phyloP scores from a whole-genome alignment of 169 alveolate species.

The Cytauxzoon felis region DNA sequence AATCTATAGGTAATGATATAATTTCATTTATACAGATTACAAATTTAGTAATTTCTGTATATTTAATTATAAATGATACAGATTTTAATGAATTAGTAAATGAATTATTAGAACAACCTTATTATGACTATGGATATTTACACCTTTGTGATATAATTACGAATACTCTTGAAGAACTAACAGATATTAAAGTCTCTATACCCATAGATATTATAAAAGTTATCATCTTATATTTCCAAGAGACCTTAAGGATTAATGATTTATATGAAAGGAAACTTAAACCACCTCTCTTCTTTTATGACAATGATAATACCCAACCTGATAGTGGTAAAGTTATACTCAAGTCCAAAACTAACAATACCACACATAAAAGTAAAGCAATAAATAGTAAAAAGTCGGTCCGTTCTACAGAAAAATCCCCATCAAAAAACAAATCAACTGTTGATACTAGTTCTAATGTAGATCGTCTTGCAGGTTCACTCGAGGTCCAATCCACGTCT shows the following conservation, averaged over 20 bases:
- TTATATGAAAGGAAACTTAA: conserved; percentile 35
- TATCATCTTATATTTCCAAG: conserved; percentile 39
- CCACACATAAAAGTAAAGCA: too few relatives aligned
- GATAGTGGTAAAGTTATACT: conserved; percentile 25
- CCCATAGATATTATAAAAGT: conserved; percentile 46
- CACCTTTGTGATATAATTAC: conserved; percentile 28
- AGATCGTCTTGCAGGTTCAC: too few relatives aligned
- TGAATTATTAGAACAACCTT: not conserved
- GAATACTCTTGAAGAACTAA: conserved; percentile 6
- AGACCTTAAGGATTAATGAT: conserved; percentile 16
- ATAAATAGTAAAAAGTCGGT: too few relatives aligned
- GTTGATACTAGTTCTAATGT: too few relatives aligned
- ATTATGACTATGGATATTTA: conserved; percentile 44
- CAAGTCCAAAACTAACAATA: too few relatives aligned
- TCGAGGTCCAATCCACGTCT: too few relatives aligned
- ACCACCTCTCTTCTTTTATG: conserved; percentile 31
- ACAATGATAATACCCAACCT: conserved; percentile 35
- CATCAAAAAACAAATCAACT: too few relatives aligned
- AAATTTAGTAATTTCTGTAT: conserved; percentile 30
- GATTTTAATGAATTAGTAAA: conserved; percentile 40
- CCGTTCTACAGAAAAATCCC: too few relatives aligned
- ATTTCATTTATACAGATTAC: conserved; percentile 46
- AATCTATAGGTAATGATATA: conserved; percentile 12
- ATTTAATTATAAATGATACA: conserved; percentile 3
- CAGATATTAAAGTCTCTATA: conserved; percentile 20